Conservation (phyloP, 441 rosid genomes). For the Euphorbia schlechtendalii region DNA sequence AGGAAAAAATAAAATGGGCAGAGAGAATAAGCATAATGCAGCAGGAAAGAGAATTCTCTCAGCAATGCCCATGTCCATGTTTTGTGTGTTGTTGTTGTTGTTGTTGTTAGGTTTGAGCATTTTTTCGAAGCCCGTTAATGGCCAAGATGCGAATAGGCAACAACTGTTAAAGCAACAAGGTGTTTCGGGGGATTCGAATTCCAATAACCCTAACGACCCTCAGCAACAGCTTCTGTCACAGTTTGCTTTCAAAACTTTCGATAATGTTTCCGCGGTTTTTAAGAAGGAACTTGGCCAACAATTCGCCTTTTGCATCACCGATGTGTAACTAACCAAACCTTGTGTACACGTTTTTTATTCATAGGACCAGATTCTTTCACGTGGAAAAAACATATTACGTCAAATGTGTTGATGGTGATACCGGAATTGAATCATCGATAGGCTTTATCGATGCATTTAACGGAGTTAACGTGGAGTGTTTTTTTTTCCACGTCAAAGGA, state of each 20-base stretch:
- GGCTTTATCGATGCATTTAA: too few relatives aligned
- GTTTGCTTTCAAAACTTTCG: slow-evolving; percentile 37
- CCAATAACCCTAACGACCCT: too few relatives aligned
- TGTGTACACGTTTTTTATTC: too few relatives aligned
- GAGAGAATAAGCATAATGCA: slow-evolving; percentile 21
- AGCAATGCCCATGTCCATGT: slow-evolving; percentile 15
- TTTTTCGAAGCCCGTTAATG: slow-evolving; percentile 20
- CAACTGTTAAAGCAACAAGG: slow-evolving; percentile 17
- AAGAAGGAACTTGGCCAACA: slow-evolving; percentile 48
- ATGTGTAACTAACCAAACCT: slow-evolving; percentile 45
- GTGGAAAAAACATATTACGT: too few relatives aligned
- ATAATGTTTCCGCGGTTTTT: slow-evolving; percentile 52
- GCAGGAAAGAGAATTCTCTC: slow-evolving; percentile 21
- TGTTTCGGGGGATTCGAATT: not conserved
- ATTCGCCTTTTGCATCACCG: slow-evolving; percentile 76
- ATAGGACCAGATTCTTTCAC: too few relatives aligned
- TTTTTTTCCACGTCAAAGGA: too few relatives aligned
- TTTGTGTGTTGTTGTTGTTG: slow-evolving; percentile 13
- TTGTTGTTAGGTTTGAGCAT: slow-evolving; percentile 7
- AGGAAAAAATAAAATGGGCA: slow-evolving; percentile 29
- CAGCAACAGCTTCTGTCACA: slow-evolving; percentile 32
- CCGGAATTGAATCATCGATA: too few relatives aligned
- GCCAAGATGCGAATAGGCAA: slow-evolving; percentile 23
- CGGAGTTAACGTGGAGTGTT: too few relatives aligned
- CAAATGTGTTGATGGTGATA: too few relatives aligned